These are phyloP conservation scores for Pneumocystis canis DNA, from an alignment of 1,139 yeast genomes.

Conservation along the genomic window DNA sequence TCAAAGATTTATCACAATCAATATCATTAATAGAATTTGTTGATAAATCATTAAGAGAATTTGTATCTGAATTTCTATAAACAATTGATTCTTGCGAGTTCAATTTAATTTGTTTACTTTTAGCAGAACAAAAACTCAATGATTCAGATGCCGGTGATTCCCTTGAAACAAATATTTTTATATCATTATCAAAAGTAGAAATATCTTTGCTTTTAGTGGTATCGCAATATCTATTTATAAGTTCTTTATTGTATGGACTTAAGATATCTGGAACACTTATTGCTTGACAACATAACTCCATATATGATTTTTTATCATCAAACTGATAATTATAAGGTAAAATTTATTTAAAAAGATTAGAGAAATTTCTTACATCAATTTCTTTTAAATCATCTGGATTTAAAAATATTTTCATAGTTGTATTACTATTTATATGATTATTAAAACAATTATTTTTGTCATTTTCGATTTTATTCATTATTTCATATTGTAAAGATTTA, in stretches of 20 bases:
- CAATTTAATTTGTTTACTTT: not conserved
- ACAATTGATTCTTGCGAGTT: not conserved
- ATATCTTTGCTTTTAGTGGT: not conserved
- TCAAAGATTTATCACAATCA: not conserved
- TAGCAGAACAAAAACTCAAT: not conserved
- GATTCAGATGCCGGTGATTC: not conserved
- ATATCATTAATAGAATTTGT: not conserved
- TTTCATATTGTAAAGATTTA: not conserved
- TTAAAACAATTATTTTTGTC: not conserved
- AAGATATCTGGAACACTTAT: not conserved
- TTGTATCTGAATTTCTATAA: not conserved
- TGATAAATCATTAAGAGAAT: not conserved
- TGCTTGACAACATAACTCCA: not conserved
- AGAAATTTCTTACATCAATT: not conserved
- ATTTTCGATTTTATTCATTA: not conserved
- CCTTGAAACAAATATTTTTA: not conserved
- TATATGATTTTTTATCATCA: not conserved
- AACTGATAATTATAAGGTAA: not conserved
- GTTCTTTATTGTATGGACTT: not conserved
- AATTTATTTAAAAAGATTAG: not conserved
- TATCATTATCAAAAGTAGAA: not conserved
- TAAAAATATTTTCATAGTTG: not conserved
- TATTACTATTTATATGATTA: not conserved
- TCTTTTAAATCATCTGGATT: not conserved
- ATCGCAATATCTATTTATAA: not conserved